phyloP scores from a whole-genome alignment of 2,329 filamentous ascomycete genomes.

The Parasarocladium wereldwijsianum region DNA sequence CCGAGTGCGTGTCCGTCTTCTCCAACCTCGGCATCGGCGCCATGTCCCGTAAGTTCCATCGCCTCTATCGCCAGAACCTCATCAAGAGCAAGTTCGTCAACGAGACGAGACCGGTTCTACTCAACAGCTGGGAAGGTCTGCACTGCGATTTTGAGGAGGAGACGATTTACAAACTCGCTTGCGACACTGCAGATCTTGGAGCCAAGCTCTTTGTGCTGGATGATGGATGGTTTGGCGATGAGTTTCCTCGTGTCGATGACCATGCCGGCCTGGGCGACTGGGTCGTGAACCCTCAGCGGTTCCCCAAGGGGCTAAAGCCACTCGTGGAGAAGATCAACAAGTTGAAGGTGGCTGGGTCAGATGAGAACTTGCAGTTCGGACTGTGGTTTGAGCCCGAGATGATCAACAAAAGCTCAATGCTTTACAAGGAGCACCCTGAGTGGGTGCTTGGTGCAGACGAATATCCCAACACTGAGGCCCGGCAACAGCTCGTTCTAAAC shows the following conservation, averaged over 20 bases:
- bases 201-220: slow-evolving; percentile 51
- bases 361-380: slow-evolving; percentile 40
- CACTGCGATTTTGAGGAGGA: slow-evolving; percentile 42
- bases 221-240: slow-evolving; percentile 53
- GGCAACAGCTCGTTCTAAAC: slow-evolving; percentile 48
- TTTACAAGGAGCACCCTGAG: slow-evolving; percentile 48
- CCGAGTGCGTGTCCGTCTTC: slow-evolving; percentile 48
- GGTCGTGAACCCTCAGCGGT: slow-evolving; percentile 40
- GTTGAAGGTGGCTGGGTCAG: slow-evolving; percentile 22
- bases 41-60: slow-evolving; percentile 47
- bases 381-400: slow-evolving; percentile 57
- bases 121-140: slow-evolving; percentile 54
- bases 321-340: slow-evolving; percentile 36
- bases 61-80: slow-evolving; percentile 45
- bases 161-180: slow-evolving; percentile 37
- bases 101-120: slow-evolving; percentile 35
- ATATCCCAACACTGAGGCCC: slow-evolving; percentile 38
- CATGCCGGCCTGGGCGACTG: slow-evolving; percentile 45
- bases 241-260: slow-evolving; percentile 6
- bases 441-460: slow-evolving; percentile 45
- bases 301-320: slow-evolving; percentile 39
- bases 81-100: slow-evolving; percentile 40
- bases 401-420: slow-evolving; percentile 46
- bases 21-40: slow-evolving; percentile 42
- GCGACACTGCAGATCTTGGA: slow-evolving; percentile 41